phyloP scores from a whole-genome alignment of 176 grass and related monocot species.

The Secale cereale region DNA sequence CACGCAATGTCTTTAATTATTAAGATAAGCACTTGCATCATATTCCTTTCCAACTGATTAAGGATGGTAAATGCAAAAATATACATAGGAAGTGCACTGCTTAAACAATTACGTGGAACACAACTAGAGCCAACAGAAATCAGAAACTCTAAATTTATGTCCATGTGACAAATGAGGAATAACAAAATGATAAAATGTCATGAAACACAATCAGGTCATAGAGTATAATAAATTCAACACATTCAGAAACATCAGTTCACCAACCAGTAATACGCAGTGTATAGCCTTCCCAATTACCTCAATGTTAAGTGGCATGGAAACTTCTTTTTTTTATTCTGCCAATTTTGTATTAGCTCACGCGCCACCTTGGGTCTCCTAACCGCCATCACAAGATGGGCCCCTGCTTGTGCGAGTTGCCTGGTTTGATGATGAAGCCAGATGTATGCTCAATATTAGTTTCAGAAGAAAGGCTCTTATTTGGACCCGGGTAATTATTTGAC shows the following conservation, averaged over 20 bases:
- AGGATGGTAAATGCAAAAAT: background rate
- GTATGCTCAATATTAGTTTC: background rate
- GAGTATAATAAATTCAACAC: background rate
- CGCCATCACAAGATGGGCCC: constrained; percentile 94
- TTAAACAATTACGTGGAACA: background rate
- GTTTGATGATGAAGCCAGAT: constrained; percentile 17
- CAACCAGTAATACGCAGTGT: background rate
- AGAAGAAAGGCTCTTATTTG: background rate
- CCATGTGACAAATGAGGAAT: background rate
- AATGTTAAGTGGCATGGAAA: constrained; percentile 62
- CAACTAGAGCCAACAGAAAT: background rate
- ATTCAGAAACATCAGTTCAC: background rate
- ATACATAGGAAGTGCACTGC: background rate
- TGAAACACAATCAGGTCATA: background rate
- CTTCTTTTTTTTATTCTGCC: constrained; percentile 77
- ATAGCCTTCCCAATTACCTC: constrained; percentile 63
- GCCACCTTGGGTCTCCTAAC: constrained; percentile 80
- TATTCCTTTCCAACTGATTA: constrained; percentile 4
- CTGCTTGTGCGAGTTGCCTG: constrained; percentile 81
- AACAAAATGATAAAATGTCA: background rate
- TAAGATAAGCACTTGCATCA: background rate
- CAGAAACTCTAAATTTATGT: background rate
- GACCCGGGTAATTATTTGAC: background rate
- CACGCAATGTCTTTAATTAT: constrained; percentile 7
- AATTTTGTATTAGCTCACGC: constrained; percentile 89